These are phyloP conservation scores for Quercus variabilis DNA, from an alignment of 306 rosid species.

Conservation along the genomic window DNA sequence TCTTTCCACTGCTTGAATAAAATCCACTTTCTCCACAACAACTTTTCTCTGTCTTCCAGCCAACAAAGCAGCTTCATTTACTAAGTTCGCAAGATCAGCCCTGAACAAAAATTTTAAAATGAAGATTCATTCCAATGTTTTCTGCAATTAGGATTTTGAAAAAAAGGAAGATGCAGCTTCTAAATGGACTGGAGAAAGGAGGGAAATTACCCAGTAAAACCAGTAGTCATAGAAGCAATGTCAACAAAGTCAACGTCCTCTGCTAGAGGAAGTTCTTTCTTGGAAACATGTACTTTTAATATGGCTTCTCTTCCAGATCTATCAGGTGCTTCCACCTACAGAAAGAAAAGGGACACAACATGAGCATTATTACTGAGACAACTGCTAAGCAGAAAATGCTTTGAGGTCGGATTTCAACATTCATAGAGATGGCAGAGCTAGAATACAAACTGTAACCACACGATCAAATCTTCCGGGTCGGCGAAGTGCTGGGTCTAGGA, in stretches of 20 bases:
- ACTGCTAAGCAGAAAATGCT: constrained; percentile 4
- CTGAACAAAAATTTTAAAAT: constrained; percentile 38
- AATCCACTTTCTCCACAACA: constrained; percentile 83
- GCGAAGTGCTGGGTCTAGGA: constrained; percentile 94
- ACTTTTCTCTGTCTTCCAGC: constrained; percentile 86
- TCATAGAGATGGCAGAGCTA: constrained; percentile 15
- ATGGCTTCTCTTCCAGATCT: constrained; percentile 86
- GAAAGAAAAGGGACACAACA: constrained; percentile 9
- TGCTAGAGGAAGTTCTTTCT: constrained; percentile 89
- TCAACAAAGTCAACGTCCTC: constrained; percentile 61
- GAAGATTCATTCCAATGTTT: constrained; percentile 16
- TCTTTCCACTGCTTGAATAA: constrained; percentile 91
- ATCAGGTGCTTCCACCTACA: constrained; percentile 95
- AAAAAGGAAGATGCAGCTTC: neutral
- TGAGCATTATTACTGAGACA: constrained; percentile 8
- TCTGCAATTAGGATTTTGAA: constrained; percentile 1
- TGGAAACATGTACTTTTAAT: constrained; percentile 77
- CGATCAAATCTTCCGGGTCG: constrained; percentile 99
- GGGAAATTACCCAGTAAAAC: constrained; percentile 81
- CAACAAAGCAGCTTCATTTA: constrained; percentile 90
- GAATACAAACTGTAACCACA: constrained; percentile 74
- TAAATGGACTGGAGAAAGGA: constrained; percentile 6
- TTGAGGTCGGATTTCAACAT: constrained; percentile 13
- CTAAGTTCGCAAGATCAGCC: constrained; percentile 98
- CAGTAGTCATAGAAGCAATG: constrained; percentile 97